These are phyloP conservation scores for Geosmithia morbida DNA, from an alignment of 2,329 filamentous ascomycete species.

Conservation along the genomic window DNA sequence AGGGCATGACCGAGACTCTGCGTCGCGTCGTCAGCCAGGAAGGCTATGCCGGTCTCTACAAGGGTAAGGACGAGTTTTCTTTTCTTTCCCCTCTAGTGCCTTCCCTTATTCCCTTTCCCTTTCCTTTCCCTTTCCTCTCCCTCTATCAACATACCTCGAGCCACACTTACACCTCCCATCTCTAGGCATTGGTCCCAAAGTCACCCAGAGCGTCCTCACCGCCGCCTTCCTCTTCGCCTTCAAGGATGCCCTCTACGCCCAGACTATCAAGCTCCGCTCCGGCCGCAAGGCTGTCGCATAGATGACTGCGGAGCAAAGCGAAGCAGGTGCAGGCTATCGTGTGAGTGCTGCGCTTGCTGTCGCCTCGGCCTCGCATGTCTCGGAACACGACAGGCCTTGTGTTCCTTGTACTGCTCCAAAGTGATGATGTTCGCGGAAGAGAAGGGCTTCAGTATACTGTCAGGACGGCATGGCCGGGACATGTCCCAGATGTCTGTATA, in stretches of 20 bases:
- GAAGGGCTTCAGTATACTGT: background rate
- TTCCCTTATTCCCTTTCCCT: background rate
- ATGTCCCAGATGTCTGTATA: background rate
- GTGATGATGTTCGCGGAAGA: background rate
- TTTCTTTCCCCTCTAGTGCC: background rate
- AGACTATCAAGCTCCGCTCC: constrained; percentile 53
- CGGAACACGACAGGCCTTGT: background rate
- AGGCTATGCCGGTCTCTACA: constrained; percentile 85
- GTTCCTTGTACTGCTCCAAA: background rate
- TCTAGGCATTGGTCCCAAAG: constrained; percentile 83
- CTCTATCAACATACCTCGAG: background rate
- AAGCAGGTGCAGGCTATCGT: too few relatives aligned
- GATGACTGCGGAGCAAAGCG: too few relatives aligned
- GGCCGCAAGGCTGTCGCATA: constrained; percentile 5
- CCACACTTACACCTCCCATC: background rate
- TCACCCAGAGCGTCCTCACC: constrained; percentile 92
- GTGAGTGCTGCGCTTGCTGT: background rate
- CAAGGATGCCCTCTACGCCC: constrained; percentile 89
- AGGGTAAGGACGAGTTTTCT: constrained; percentile 45
- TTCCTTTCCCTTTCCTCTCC: background rate
- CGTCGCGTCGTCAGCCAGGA: constrained; percentile 72
- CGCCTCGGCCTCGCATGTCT: background rate
- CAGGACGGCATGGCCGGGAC: background rate
- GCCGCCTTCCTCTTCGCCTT: constrained; percentile 95
- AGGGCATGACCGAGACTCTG: constrained; percentile 67